Evolutionary conservation across 805 yeast species (phyloP).

Genomic region (Candida lessepsii): DNA sequence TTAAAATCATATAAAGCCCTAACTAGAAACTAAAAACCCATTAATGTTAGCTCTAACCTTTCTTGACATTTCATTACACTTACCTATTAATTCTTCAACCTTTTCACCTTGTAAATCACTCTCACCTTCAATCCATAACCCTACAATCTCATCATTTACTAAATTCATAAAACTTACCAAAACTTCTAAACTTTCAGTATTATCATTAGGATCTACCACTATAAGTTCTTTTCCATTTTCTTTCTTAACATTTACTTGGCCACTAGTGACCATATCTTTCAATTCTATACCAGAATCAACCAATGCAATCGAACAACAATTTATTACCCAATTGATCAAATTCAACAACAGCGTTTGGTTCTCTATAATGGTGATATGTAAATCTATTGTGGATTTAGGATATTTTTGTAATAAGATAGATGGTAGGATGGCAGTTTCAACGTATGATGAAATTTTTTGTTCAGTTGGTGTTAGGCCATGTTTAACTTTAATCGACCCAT

Average conservation of each 20-base stretch:
- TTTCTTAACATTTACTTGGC: slow-evolving; percentile 33
- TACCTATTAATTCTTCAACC: slow-evolving; percentile 36
- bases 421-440: slow-evolving; percentile 52
- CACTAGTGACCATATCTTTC: slow-evolving; percentile 71
- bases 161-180: slow-evolving; percentile 54
- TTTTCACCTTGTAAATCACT: slow-evolving; percentile 14
- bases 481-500: slow-evolving; percentile 14
- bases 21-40: not conserved
- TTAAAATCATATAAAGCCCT: too few species aligned
- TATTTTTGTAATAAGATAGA: slow-evolving; percentile 64
- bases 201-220: slow-evolving; percentile 20
- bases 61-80: slow-evolving; percentile 44
- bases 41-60: slow-evolving; percentile 42
- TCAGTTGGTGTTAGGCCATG: slow-evolving; percentile 38
- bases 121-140: slow-evolving; percentile 50
- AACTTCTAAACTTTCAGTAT: slow-evolving; percentile 28
- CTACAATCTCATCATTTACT: slow-evolving; percentile 56
- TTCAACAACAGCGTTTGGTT: slow-evolving; percentile 26
- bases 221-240: slow-evolving; percentile 13
- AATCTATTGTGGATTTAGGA: slow-evolving; percentile 86
- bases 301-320: slow-evolving; percentile 68
- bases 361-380: slow-evolving; percentile 63
- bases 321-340: slow-evolving; percentile 52
- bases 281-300: slow-evolving; percentile 84
- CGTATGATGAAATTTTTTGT: slow-evolving; percentile 50